phyloP scores from a whole-genome alignment of 176 grass and related monocot species.

The Lolium multiflorum region DNA sequence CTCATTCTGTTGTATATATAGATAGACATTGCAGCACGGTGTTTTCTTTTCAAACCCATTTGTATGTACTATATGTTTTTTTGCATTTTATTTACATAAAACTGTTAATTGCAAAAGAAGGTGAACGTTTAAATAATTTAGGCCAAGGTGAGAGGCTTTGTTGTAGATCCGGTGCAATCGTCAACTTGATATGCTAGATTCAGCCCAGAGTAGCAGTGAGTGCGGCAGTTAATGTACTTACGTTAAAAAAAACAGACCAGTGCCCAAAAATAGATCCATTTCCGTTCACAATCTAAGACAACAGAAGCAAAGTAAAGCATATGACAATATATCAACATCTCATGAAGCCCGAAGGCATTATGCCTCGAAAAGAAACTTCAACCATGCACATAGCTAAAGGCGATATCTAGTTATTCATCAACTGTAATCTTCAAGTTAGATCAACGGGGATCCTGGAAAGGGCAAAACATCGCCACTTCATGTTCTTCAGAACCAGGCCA shows the following conservation, averaged over 20 bases:
- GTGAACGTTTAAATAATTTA: too few relatives aligned
- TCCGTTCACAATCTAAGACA: neutral
- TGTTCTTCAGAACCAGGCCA: neutral
- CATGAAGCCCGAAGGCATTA: neutral
- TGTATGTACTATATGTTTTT: too few relatives aligned
- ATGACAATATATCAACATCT: constrained; percentile 18
- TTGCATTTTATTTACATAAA: too few relatives aligned
- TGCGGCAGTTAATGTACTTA: neutral
- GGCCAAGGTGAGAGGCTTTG: too few relatives aligned
- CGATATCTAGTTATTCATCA: constrained; percentile 47
- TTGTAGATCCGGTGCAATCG: too few relatives aligned
- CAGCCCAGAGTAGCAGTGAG: neutral
- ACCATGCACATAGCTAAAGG: constrained; percentile 17
- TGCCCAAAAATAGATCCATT: constrained; percentile 7
- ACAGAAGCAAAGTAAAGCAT: neutral
- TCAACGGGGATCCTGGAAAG: constrained; percentile 23
- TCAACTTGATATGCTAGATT: neutral
- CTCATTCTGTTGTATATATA: too few relatives aligned
- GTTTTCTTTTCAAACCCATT: too few relatives aligned
- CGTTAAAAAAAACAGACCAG: neutral
- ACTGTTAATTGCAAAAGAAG: too few relatives aligned
- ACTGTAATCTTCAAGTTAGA: constrained; percentile 42
- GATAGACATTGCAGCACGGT: too few relatives aligned
- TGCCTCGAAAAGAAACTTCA: neutral
- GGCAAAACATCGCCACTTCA: neutral